These are phyloP conservation scores for Coprinopsis strossmayeri DNA, from an alignment of 768 basidiomycete genomes.

Conservation along the genomic window DNA sequence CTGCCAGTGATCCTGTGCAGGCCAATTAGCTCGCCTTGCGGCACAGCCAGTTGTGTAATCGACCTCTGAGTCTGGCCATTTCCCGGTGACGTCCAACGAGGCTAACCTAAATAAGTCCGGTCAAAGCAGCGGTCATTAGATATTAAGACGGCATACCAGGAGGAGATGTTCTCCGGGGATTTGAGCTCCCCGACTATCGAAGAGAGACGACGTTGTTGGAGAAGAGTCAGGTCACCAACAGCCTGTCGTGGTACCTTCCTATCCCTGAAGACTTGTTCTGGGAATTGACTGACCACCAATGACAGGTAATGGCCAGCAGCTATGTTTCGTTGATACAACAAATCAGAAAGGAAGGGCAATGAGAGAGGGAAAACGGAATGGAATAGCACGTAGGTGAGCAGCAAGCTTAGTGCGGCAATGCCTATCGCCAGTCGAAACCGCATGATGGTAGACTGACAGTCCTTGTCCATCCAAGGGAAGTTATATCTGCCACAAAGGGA, in stretches of 20 bases:
- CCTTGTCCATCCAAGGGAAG: too few species aligned
- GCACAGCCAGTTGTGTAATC: constrained; percentile 59
- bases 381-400: too few species aligned
- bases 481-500: too few species aligned
- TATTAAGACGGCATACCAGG: constrained; percentile 25
- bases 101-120: constrained; percentile 30
- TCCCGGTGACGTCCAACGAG: constrained; percentile 40
- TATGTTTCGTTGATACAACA: too few species aligned
- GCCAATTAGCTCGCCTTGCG: constrained; percentile 65
- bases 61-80: constrained; percentile 50
- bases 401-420: too few species aligned
- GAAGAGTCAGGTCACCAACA: constrained; percentile 7
- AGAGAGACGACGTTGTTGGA: constrained; percentile 29
- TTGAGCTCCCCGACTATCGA: constrained; percentile 35
- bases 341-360: too few species aligned
- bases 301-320: too few species aligned
- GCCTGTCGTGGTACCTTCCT: neutral
- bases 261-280: too few species aligned
- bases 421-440: too few species aligned
- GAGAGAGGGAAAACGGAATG: too few species aligned
- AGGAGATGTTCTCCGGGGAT: constrained; percentile 26
- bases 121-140: neutral
- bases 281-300: too few species aligned
- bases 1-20: constrained; percentile 53
- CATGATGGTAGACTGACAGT: too few species aligned